Evolutionary conservation across 2,329 filamentous ascomycete genomes (phyloP).

Genomic region (Penicillium nordicum): DNA sequence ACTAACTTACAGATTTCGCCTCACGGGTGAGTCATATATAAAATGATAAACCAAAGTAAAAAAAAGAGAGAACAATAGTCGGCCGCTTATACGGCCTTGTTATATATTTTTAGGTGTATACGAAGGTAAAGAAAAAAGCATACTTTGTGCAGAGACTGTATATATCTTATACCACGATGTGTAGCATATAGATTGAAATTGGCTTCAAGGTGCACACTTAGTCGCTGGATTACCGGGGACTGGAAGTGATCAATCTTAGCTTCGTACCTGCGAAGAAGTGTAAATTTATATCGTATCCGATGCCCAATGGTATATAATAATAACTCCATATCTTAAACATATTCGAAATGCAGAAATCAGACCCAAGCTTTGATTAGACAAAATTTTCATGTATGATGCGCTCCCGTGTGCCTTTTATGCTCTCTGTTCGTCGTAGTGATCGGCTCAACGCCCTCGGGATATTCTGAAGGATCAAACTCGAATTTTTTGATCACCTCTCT

Average conservation of each 20-base stretch:
- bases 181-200: too few relatives aligned
- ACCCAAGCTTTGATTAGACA: not conserved
- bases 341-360: not conserved
- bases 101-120: too few relatives aligned
- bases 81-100: too few relatives aligned
- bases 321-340: not conserved
- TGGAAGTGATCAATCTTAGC: not conserved
- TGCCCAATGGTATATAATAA: not conserved
- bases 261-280: not conserved
- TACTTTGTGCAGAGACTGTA: too few relatives aligned
- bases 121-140: too few relatives aligned
- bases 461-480: constrained; percentile 35
- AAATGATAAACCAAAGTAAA: too few relatives aligned
- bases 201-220: too few relatives aligned
- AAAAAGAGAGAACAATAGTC: too few relatives aligned
- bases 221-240: too few relatives aligned
- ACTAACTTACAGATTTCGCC: too few relatives aligned
- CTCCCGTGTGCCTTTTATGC: not conserved
- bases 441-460: constrained; percentile 25
- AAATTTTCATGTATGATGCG: not conserved
- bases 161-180: too few relatives aligned
- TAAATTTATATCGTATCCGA: not conserved
- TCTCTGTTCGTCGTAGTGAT: not conserved
- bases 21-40: too few relatives aligned
- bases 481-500: constrained; percentile 35